Base-by-base conservation (phyloP, 164 flowering plant species). In the Sedum album region DNA sequence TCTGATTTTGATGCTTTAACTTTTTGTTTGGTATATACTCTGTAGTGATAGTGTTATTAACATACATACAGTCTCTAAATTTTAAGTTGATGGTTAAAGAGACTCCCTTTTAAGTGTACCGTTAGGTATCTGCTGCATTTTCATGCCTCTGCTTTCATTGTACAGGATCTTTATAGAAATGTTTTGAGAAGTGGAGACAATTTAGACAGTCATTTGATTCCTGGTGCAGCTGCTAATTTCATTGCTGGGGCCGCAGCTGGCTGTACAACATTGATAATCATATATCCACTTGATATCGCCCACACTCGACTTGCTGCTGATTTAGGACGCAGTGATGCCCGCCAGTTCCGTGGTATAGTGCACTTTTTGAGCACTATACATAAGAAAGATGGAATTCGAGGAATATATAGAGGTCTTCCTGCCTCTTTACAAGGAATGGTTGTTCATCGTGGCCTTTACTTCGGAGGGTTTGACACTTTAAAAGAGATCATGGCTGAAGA, bases 301-400 rank as follows among this genome's bases (percentile, higher is more conserved):
- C 99, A 94, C 76, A 91, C 99, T 0, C 92, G 99, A 68, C 89
- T 94, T 10, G 97, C 99, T 41, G 97, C 96, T 13, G 99, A 94
- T 67, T 66, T 94, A 60, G 97, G 99, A 38, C 81, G 74, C 26
- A 77, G 76, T 14, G 88, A 86, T 6, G 78, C 71, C 55, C 90
- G 99, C 28, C 99, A 91, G 62, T 94, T 94, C 57, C 79, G 74
- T 62, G 99, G 99, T 49, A 88, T 91, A 65, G 66, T 21, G 75
- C 96, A 94, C 75, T 94, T 94, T 78, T 77, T 94, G 60, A 71
- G 75, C n/a, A 91, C 95, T 62, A 76, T 90, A 61, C 65, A 60
- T 71, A 73, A 70, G 71, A 88, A 84, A 73, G 96, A 94, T 14
- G 99, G 99, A 33, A 65, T 90, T 69, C 77, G 76, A 28, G 99